Conservation (phyloP, 768 basidiomycete species). For the Tricholoma bakamatsutake region DNA sequence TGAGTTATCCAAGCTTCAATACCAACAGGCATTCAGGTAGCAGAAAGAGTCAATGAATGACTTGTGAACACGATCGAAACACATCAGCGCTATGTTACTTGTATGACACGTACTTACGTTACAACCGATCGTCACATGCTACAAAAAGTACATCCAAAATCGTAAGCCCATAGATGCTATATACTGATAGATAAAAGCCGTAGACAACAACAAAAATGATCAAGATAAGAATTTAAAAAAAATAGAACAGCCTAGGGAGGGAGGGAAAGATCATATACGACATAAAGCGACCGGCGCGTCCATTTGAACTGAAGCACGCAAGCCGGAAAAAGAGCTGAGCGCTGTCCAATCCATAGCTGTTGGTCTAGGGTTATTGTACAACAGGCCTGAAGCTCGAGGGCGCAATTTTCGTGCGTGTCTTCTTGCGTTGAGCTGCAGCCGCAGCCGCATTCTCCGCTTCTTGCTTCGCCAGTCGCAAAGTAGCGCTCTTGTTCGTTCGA, state of each 20-base stretch:
- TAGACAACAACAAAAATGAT: too few species aligned
- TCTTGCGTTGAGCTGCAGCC: slow-evolving; percentile 36
- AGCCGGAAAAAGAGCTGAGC: background rate
- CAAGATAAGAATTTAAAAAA: background rate
- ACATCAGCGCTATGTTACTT: too few species aligned
- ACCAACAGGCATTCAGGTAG: slow-evolving; percentile 61
- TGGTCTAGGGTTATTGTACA: slow-evolving; percentile 10
- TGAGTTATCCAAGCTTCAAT: slow-evolving; percentile 89
- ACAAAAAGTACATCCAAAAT: too few species aligned
- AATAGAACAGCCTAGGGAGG: background rate
- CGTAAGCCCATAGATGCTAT: too few species aligned
- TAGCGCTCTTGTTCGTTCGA: slow-evolving; percentile 68
- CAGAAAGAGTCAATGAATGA: background rate
- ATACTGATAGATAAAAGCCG: background rate
- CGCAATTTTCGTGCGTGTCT: slow-evolving; percentile 25
- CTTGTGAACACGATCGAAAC: too few species aligned
- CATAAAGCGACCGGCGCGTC: slow-evolving; percentile 1
- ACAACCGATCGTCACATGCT: background rate
- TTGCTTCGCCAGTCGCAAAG: slow-evolving; percentile 64
- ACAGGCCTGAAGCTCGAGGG: slow-evolving; percentile 38
- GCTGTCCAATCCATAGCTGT: background rate
- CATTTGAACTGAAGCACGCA: background rate
- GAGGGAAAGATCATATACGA: background rate
- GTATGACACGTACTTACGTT: too few species aligned
- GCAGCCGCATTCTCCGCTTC: slow-evolving; percentile 42